phyloP scores from a whole-genome alignment of 306 rosid species.

The Cucumis cinereus region DNA sequence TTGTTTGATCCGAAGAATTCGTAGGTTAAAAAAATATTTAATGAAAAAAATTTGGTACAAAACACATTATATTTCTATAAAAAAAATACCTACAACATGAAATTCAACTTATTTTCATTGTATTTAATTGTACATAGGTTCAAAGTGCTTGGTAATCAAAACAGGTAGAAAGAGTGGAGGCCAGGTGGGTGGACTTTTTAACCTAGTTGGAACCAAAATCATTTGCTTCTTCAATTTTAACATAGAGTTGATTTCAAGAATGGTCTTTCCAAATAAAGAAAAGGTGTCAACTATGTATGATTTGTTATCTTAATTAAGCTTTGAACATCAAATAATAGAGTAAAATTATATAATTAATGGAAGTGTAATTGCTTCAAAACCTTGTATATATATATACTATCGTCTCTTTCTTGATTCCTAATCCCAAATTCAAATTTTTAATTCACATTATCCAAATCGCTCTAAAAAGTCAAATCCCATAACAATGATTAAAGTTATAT shows the following conservation, averaged over 20 bases:
- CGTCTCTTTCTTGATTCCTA: not conserved
- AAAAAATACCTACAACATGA: too few species aligned
- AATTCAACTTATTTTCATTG: too few species aligned
- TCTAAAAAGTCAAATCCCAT: not conserved
- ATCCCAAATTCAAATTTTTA: not conserved
- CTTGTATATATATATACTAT: not conserved
- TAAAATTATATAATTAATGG: not conserved
- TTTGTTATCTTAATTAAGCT: not conserved
- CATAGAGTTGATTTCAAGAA: not conserved
- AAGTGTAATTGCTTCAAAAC: not conserved
- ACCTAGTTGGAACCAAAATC: not conserved
- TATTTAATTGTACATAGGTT: too few species aligned
- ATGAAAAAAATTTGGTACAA: too few species aligned
- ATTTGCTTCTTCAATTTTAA: not conserved
- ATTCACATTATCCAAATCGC: not conserved
- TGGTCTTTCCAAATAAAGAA: not conserved
- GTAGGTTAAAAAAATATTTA: too few species aligned
- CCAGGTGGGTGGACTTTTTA: too few species aligned
- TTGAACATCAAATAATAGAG: not conserved
- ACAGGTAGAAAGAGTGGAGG: too few species aligned
- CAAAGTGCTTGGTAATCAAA: too few species aligned
- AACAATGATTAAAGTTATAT: not conserved
- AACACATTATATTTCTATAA: too few species aligned
- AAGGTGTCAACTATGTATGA: not conserved
- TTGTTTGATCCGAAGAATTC: too few species aligned